A percentile compares a stretch with the other conserved stretches of the same genome.
Conservation (phyloP, 345 rosid genomes). For the Melaleuca alternifolia region DNA sequence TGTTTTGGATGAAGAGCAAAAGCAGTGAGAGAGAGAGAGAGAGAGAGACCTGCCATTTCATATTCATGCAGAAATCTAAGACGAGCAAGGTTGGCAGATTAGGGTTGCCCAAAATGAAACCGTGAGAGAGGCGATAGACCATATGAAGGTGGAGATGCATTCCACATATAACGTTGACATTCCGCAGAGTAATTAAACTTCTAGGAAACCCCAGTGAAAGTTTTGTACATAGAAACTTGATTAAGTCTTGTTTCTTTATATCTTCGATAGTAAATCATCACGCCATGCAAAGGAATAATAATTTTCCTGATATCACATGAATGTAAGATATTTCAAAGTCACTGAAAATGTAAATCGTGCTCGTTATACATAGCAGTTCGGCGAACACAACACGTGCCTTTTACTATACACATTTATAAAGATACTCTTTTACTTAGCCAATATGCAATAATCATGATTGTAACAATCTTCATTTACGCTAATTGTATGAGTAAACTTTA, state of each 20-base stretch:
- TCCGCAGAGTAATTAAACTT: too few species aligned
- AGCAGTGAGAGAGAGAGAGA: background rate
- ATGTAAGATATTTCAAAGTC: rapidly evolving
- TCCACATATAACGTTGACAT: background rate
- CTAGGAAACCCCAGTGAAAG: background rate
- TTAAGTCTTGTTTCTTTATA: background rate
- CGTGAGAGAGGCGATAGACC: too few species aligned
- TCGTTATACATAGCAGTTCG: background rate
- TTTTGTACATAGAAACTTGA: background rate
- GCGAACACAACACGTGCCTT: background rate
- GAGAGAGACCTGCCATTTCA: background rate
- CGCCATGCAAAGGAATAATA: rapidly evolving
- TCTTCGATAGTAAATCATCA: background rate
- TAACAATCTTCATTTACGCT: background rate
- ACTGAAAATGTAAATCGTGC: background rate
- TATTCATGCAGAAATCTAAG: background rate
- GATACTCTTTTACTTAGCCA: background rate
- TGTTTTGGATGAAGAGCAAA: background rate
- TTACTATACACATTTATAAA: background rate
- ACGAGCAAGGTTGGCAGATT: background rate
- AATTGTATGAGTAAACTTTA: background rate
- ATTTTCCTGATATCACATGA: background rate
- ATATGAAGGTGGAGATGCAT: background rate
- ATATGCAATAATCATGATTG: background rate
- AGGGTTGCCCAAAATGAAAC: background rate